Percentiles rank a stretch among this genome's conserved stretches.
phyloP scores from a whole-genome alignment of 1,284 basidiomycete genomes.

The Pholiota adiposa region DNA sequence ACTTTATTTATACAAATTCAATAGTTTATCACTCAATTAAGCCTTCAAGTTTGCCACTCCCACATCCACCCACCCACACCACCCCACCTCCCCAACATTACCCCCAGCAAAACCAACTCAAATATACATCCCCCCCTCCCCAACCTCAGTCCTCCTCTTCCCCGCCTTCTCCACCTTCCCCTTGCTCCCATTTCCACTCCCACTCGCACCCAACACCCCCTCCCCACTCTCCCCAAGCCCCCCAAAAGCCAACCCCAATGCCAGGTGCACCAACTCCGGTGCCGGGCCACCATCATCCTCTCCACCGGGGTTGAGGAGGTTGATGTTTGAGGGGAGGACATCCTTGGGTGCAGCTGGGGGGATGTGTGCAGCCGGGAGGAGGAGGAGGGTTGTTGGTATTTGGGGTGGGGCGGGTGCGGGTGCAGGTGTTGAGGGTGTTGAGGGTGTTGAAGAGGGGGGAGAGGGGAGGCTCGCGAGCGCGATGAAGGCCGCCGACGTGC shows the following conservation, averaged over 20 bases:
- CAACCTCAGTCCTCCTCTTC: slow-evolving; percentile 35
- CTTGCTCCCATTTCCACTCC: not conserved
- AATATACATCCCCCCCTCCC: slow-evolving; percentile 65
- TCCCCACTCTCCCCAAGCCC: slow-evolving; percentile 12
- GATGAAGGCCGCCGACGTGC: slow-evolving; percentile 59
- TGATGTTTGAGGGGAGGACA: slow-evolving; percentile 30
- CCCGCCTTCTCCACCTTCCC: slow-evolving; percentile 8
- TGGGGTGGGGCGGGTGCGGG: slow-evolving; percentile 28
- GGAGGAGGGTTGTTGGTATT: slow-evolving; percentile 34
- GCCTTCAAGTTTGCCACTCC: too few species aligned
- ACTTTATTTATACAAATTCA: too few species aligned
- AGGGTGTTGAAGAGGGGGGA: slow-evolving; percentile 37
- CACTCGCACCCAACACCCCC: slow-evolving; percentile 18
- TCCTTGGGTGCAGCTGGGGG: slow-evolving; percentile 42
- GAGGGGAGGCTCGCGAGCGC: slow-evolving; percentile 35
- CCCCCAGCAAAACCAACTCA: too few species aligned
- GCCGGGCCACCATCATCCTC: slow-evolving; percentile 29
- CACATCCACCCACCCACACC: too few species aligned
- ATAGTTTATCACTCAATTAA: too few species aligned
- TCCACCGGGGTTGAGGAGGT: slow-evolving; percentile 22
- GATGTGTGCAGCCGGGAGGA: slow-evolving; percentile 55
- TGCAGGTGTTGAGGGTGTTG: slow-evolving; percentile 42
- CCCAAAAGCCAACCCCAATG: slow-evolving; percentile 15
- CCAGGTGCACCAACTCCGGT: slow-evolving; percentile 35
- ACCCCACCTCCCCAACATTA: too few species aligned